Base-by-base conservation (phyloP, 176 grass and related monocot genomes). In the Paspalum notatum region DNA sequence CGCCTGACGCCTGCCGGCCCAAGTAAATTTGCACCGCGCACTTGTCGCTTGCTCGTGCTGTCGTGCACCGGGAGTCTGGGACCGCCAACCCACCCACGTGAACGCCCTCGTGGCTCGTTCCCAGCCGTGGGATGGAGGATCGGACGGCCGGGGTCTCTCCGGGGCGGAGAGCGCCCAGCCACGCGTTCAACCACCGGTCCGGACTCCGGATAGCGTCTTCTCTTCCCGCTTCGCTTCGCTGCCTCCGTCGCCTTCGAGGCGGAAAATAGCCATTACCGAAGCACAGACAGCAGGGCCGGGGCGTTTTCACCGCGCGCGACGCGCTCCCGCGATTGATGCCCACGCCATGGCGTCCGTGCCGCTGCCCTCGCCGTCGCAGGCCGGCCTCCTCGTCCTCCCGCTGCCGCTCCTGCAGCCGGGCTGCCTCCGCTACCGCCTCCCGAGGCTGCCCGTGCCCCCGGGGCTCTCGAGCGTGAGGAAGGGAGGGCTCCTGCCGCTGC, bases 331-430 rank as follows among this genome's bases (percentile, higher is more conserved):
- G 71, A 47, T 80, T 85, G 77, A 89, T 89, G 87, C 87, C 45
- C 76, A 37, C 75, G 53, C 53, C 77, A 89, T 89, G 87, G 83
- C 87, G 49, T 85, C 83, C 72, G 83, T 84, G 70, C 47, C 90
- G 13, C 53, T 57, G 37, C 27, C 86, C 83, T n/a, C 71, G 53
- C 40, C 82, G 74, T 72, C 80, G 80, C 76, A 77, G 69, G 63
- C 71, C 52, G 69, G 68, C 25, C 64, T 85, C 37, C 80, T 63
- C 64, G 41, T 54, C 69, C 61, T 43, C 56, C 80, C 43, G 16
- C 66, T 47, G n/a, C 84, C 67, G 60, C 81, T 83, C 87, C 74
- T 63, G 42, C 66, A 54, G 7, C 61, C 76, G 4, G 27, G 5
- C 32, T 50, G 75, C 72, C 81, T 87, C 62, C 81, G 85, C 59